A percentile compares a stretch with the other conserved stretches of the same genome.
These are phyloP conservation scores for Chlamydomonas urium DNA, from an alignment of 139 green algal species.

Conservation along the genomic window DNA sequence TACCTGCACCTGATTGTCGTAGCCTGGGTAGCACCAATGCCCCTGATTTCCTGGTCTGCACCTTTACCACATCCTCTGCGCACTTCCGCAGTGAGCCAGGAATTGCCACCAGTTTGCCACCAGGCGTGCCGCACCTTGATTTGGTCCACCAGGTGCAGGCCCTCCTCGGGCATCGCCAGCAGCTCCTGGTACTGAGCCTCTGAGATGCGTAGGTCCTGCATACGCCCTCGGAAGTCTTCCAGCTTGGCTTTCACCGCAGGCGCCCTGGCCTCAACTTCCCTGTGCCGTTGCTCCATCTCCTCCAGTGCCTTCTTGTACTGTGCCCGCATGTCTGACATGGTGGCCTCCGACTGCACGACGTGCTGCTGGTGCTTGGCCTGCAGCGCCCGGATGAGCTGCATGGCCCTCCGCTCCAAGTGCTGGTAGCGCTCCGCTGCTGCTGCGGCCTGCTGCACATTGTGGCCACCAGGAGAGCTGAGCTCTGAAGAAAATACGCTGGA, in stretches of 20 bases:
- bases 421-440: background rate
- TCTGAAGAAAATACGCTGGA: too few species aligned
- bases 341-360: conserved; percentile 14
- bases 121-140: conserved; percentile 22
- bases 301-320: background rate
- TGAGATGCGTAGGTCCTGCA: conserved; percentile 31
- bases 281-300: conserved; percentile 29
- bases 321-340: conserved; percentile 26
- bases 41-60: too few species aligned
- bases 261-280: conserved; percentile 34
- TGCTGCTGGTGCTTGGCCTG: conserved; percentile 17
- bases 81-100: too few species aligned
- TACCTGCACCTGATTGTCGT: too few species aligned
- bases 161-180: conserved; percentile 15
- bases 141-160: conserved; percentile 27
- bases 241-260: conserved; percentile 24
- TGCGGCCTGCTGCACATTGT: too few species aligned
- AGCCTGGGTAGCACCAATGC: too few species aligned
- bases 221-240: conserved; percentile 25
- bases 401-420: conserved; percentile 24
- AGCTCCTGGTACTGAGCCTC: conserved; percentile 36
- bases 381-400: conserved; percentile 30
- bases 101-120: too few species aligned
- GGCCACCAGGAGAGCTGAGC: too few species aligned
- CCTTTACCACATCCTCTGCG: too few species aligned